These are phyloP conservation scores for Serendipita sp. DNA, from an alignment of 1,284 basidiomycete genomes.

Conservation along the genomic window DNA sequence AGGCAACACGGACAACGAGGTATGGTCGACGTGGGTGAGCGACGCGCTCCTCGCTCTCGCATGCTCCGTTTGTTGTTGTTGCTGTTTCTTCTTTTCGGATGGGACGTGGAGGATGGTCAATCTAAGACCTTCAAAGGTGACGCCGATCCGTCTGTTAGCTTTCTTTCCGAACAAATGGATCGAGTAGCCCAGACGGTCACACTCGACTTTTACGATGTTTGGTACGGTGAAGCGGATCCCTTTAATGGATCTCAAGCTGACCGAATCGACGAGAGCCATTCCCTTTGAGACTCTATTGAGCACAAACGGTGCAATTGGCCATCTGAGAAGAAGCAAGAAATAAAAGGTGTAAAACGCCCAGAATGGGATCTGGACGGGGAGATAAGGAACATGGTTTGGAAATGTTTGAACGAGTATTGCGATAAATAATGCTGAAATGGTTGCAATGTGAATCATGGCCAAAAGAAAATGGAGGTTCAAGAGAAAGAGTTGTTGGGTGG, in stretches of 20 bases:
- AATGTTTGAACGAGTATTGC: background rate
- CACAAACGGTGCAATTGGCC: slow-evolving; percentile 4
- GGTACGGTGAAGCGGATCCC: slow-evolving; percentile 44
- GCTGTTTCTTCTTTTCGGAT: background rate
- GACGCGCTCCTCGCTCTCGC: background rate
- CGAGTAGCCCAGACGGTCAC: background rate
- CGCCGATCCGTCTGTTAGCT: background rate
- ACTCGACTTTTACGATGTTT: background rate
- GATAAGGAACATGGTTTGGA: background rate
- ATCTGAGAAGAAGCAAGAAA: background rate
- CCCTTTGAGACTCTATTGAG: background rate
- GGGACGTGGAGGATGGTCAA: background rate
- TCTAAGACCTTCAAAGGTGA: slow-evolving; percentile 1
- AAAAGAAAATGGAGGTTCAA: background rate
- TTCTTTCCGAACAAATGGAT: background rate
- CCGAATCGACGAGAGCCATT: slow-evolving; percentile 12
- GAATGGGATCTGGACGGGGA: background rate
- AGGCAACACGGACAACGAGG: background rate
- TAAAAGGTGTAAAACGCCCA: background rate
- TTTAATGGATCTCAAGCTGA: slow-evolving; percentile 60
- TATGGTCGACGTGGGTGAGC: background rate
- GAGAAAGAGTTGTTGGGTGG: background rate
- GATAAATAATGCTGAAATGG: background rate
- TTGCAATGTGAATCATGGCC: background rate
- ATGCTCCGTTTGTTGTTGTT: background rate